Percentiles rank a stretch among this genome's conserved stretches.
Evolutionary conservation across 2,329 filamentous ascomycete species (phyloP).

Genomic region (Sporothrix luriei): DNA sequence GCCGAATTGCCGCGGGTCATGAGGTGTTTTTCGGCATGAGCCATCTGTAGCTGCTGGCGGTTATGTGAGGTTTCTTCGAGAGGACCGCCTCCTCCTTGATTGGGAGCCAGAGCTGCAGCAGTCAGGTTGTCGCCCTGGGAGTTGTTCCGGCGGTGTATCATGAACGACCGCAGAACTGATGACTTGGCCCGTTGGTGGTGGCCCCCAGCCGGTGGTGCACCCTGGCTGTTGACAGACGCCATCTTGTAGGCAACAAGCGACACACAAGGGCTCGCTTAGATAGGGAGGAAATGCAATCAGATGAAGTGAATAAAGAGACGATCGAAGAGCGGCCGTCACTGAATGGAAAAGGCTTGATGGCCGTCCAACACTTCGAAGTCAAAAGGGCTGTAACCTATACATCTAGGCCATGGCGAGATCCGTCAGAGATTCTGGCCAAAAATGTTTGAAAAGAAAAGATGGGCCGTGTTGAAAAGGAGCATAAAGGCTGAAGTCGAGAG

Average conservation of each 20-base stretch:
- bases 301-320: background rate
- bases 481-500: constrained; percentile 3
- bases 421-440: background rate
- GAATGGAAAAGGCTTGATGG: background rate
- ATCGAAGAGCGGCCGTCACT: background rate
- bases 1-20: constrained; percentile 8
- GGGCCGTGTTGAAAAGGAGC: background rate
- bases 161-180: constrained; percentile 54
- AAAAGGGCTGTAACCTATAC: background rate
- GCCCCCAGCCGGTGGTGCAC: constrained; percentile 5
- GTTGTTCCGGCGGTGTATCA: constrained; percentile 53
- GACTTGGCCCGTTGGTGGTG: constrained; percentile 52
- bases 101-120: constrained; percentile 35
- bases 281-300: background rate
- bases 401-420: constrained; percentile 6
- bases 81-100: constrained; percentile 11
- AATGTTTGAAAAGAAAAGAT: background rate
- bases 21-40: constrained; percentile 16
- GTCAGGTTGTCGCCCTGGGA: constrained; percentile 48
- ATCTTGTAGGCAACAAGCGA: constrained; percentile 29
- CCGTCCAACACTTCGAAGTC: constrained; percentile 1
- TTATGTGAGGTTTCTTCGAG: constrained; percentile 62
- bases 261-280: background rate
- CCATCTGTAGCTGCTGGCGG: constrained; percentile 43
- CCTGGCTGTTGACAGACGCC: constrained; percentile 28